Conservation (phyloP, 371 early-diverging fungal genomes). For the Haplosporangium sp. region DNA sequence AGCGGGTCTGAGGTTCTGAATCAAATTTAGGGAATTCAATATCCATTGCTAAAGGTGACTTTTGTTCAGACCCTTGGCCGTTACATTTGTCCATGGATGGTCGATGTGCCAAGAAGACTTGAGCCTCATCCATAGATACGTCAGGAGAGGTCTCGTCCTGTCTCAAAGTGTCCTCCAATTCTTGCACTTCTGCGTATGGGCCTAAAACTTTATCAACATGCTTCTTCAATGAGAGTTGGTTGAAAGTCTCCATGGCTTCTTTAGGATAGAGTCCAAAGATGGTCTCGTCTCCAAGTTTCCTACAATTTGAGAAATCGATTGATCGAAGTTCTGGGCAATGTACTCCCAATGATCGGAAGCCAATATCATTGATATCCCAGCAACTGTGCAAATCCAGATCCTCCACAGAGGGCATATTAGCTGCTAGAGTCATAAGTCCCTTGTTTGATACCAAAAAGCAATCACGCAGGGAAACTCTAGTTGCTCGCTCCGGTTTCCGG, state of each 20-base stretch:
- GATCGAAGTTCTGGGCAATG: slow-evolving; percentile 57
- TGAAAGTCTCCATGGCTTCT: slow-evolving; percentile 24
- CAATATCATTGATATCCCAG: slow-evolving; percentile 82
- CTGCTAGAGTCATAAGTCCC: slow-evolving; percentile 56
- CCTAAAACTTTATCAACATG: slow-evolving; percentile 8
- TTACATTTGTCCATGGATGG: slow-evolving; percentile 8
- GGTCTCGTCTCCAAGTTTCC: slow-evolving; percentile 80
- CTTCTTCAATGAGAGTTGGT: background rate
- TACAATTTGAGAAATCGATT: slow-evolving; percentile 82
- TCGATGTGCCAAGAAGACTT: slow-evolving; percentile 15
- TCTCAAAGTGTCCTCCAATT: slow-evolving; percentile 16
- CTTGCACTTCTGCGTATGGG: slow-evolving; percentile 2
- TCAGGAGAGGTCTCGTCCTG: slow-evolving; percentile 9
- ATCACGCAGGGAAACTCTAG: slow-evolving; percentile 40
- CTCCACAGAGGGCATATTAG: slow-evolving; percentile 57
- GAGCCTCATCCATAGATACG: slow-evolving; percentile 39
- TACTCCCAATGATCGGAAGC: slow-evolving; percentile 61
- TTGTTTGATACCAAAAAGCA: slow-evolving; percentile 63
- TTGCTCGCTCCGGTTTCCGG: slow-evolving; percentile 20
- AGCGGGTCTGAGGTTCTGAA: background rate
- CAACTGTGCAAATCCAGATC: slow-evolving; percentile 77
- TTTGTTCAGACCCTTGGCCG: background rate
- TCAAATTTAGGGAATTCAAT: background rate
- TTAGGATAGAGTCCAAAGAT: slow-evolving; percentile 62
- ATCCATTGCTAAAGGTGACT: slow-evolving; percentile 10